Percentiles rank a stretch among this genome's conserved stretches.
phyloP scores from a whole-genome alignment of 2,329 filamentous ascomycete species.

The Diaporthe sp. region DNA sequence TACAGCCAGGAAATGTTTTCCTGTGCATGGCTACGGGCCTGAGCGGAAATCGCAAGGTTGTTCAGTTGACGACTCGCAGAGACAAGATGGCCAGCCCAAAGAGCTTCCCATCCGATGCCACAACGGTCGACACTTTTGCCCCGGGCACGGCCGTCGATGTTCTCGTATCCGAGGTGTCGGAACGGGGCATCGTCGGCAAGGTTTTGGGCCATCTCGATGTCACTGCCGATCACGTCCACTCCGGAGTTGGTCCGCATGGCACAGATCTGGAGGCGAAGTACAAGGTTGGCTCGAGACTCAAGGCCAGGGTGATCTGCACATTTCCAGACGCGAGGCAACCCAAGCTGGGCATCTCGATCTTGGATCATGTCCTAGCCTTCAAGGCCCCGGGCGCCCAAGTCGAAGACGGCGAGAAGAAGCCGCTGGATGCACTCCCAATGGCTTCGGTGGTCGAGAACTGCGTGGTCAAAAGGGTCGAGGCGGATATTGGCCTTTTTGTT shows the following conservation, averaged over 20 bases:
- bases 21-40: constrained; percentile 85
- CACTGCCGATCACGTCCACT: constrained; percentile 92
- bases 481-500: constrained; percentile 85
- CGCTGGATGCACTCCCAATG: constrained; percentile 73
- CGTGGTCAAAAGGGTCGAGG: constrained; percentile 84
- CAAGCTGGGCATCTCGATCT: constrained; percentile 88
- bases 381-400: constrained; percentile 59
- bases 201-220: constrained; percentile 93
- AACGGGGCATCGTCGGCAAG: constrained; percentile 86
- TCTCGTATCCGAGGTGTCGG: constrained; percentile 81
- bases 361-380: constrained; percentile 85
- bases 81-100: constrained; percentile 77
- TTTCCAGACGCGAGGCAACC: constrained; percentile 84
- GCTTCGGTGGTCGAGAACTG: constrained; percentile 84
- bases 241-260: constrained; percentile 78
- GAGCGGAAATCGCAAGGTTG: constrained; percentile 83
- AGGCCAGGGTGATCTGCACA: constrained; percentile 88
- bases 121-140: constrained; percentile 89
- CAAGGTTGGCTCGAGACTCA: constrained; percentile 87
- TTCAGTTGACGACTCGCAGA: constrained; percentile 85
- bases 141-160: constrained; percentile 93
- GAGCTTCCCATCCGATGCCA: constrained; percentile 79
- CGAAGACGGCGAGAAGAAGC: constrained; percentile 59
- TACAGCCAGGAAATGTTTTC: constrained; percentile 88
- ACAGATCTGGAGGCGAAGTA: constrained; percentile 82